Evolutionary conservation across 2,329 filamentous ascomycete genomes (phyloP).

Genomic region (Colletotrichum phormii): DNA sequence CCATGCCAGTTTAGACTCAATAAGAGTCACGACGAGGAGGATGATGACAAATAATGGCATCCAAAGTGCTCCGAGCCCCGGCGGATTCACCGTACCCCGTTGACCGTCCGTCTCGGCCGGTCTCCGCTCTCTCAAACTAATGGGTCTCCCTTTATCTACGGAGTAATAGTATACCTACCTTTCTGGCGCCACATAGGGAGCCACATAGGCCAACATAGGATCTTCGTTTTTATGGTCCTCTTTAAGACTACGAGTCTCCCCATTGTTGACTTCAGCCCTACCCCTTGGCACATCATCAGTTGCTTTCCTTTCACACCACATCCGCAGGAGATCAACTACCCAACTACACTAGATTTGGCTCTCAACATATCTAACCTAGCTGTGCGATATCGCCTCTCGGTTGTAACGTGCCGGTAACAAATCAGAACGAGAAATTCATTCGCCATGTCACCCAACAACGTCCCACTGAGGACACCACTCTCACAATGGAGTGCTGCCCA

Average conservation of each 20-base stretch:
- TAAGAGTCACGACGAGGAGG: background rate
- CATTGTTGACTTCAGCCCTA: background rate
- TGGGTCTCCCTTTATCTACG: background rate
- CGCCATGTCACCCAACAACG: conserved; percentile 7
- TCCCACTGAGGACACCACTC: conserved; percentile 9
- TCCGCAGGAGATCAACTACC: background rate
- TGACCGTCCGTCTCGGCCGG: background rate
- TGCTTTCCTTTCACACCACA: background rate
- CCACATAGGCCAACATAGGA: background rate
- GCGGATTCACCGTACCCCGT: background rate
- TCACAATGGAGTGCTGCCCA: conserved; percentile 16
- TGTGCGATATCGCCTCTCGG: too few species aligned
- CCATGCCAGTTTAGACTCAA: background rate
- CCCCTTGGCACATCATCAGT: background rate
- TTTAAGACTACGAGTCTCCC: conserved; percentile 3
- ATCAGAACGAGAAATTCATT: background rate
- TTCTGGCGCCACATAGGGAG: background rate
- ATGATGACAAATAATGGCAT: conserved; percentile 9
- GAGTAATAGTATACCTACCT: too few species aligned
- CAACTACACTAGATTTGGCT: too few species aligned
- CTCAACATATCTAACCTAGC: background rate
- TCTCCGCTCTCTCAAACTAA: background rate
- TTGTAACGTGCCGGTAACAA: background rate
- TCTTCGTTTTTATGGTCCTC: background rate
- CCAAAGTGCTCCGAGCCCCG: background rate